phyloP scores from a whole-genome alignment of 208 protist species.

The Leishmania tropica region DNA sequence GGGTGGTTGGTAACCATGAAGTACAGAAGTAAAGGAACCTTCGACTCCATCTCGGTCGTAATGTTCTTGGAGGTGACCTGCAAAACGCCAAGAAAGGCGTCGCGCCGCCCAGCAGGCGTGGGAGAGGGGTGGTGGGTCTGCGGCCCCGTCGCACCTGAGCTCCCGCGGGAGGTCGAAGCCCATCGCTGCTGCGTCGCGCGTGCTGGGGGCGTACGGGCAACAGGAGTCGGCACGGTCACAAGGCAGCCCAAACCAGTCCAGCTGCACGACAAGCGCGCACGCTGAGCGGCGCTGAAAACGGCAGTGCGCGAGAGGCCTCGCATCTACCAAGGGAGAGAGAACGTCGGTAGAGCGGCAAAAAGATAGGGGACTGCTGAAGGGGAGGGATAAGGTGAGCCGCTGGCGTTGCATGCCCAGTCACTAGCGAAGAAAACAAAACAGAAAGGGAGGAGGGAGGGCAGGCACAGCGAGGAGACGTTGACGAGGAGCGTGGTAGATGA shows the following conservation, averaged over 20 bases:
- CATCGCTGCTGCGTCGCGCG: slow-evolving; percentile 4
- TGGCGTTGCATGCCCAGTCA: neutral
- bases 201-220: neutral
- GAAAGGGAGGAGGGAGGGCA: neutral
- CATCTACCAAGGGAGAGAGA: slow-evolving; percentile 4
- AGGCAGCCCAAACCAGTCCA: neutral
- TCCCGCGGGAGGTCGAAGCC: neutral
- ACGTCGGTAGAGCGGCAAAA: neutral
- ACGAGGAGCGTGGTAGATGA: neutral
- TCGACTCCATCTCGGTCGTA: slow-evolving; percentile 69
- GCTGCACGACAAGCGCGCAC: neutral
- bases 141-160: neutral
- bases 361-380: neutral
- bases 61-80: slow-evolving; percentile 71
- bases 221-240: neutral
- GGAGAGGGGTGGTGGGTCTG: neutral
- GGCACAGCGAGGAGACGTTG: neutral
- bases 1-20: slow-evolving; percentile 82
- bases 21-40: slow-evolving; percentile 82
- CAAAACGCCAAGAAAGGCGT: slow-evolving; percentile 57
- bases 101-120: neutral
- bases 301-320: neutral
- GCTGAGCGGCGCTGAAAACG: neutral
- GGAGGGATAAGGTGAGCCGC: neutral
- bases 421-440: slow-evolving; percentile 11